phyloP scores from a whole-genome alignment of 768 basidiomycete genomes.

The Phylloporus scabripes region DNA sequence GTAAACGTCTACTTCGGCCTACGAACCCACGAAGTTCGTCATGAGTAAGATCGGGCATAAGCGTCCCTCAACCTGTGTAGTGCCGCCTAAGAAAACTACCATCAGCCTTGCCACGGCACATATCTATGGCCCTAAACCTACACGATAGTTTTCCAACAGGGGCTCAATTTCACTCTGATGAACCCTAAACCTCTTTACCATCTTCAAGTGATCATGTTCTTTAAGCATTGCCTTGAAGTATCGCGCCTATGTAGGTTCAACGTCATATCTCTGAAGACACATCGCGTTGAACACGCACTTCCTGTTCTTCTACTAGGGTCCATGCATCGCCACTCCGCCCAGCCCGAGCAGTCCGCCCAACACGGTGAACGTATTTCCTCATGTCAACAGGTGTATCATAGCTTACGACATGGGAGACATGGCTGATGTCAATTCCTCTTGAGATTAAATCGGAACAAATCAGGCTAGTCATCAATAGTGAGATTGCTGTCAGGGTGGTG shows the following conservation, averaged over 20 bases:
- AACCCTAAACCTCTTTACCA: conserved; percentile 64
- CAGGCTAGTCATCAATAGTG: conserved; percentile 46
- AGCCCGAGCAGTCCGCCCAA: conserved; percentile 92
- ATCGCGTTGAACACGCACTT: conserved; percentile 39
- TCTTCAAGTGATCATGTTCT: conserved; percentile 60
- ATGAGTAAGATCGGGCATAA: conserved; percentile 18
- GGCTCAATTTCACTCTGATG: conserved; percentile 53
- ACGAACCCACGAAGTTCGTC: neutral
- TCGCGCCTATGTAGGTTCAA: conserved; percentile 50
- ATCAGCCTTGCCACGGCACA: conserved; percentile 3
- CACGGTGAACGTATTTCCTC: conserved; percentile 96
- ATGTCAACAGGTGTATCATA: conserved; percentile 98
- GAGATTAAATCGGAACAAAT: conserved; percentile 97
- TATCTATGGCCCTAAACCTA: conserved; percentile 25
- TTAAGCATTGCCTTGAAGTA: conserved; percentile 84
- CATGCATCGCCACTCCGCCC: conserved; percentile 86
- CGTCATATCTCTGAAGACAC: neutral
- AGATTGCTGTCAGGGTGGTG: neutral
- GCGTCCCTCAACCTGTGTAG: conserved; percentile 25
- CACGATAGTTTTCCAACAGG: conserved; percentile 63
- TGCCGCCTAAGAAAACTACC: conserved; percentile 20
- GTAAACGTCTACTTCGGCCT: neutral
- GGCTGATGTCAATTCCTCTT: conserved; percentile 90
- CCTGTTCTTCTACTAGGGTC: conserved; percentile 94
- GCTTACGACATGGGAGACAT: conserved; percentile 88